Conservation (phyloP, 1,139 yeast genomes). For the Geotrichum candidum region DNA sequence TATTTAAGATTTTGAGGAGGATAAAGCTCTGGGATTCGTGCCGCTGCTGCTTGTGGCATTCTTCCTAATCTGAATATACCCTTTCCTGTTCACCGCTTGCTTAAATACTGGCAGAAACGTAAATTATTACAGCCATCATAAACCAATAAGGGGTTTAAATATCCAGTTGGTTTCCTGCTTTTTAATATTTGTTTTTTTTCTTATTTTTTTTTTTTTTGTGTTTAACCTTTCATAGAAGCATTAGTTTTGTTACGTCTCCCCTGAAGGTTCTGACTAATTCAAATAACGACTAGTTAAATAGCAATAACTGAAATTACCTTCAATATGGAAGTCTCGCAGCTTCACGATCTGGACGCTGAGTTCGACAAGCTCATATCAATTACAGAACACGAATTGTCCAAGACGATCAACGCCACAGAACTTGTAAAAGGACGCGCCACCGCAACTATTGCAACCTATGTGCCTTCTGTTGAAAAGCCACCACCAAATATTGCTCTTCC, state of each 20-base stretch:
- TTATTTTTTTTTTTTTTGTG: background rate
- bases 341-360: background rate
- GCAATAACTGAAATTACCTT: background rate
- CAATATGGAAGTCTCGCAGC: background rate
- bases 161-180: background rate
- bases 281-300: background rate
- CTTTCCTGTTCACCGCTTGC: background rate
- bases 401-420: background rate
- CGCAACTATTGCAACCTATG: background rate
- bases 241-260: background rate
- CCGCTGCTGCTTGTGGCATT: background rate
- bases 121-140: background rate
- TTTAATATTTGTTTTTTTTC: background rate
- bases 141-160: background rate
- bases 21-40: background rate
- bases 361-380: background rate
- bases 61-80: background rate
- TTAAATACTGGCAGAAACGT: background rate
- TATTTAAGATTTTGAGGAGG: background rate
- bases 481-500: background rate
- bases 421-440: background rate
- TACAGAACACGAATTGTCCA: background rate
- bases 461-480: background rate
- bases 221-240: background rate
- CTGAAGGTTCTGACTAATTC: background rate